Conservation (phyloP, 495 filamentous ascomycete genomes). For the Daldinia grandis region DNA sequence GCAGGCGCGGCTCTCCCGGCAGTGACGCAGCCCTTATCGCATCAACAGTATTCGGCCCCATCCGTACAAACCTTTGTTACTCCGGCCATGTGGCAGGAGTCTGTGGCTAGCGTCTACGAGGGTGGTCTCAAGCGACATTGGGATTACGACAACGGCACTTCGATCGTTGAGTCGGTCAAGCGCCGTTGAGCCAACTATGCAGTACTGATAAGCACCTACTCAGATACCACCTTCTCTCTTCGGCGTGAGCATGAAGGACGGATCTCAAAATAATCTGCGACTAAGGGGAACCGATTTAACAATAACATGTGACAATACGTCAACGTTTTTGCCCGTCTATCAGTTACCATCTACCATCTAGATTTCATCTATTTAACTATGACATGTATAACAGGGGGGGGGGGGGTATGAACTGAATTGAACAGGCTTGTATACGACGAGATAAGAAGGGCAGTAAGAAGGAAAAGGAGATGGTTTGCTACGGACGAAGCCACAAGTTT, state of each 20-base stretch:
- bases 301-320: constrained; percentile 9
- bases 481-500: constrained; percentile 1
- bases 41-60: constrained; percentile 63
- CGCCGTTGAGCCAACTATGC: constrained; percentile 32
- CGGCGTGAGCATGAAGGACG: constrained; percentile 13
- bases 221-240: constrained; percentile 42
- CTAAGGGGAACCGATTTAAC: not conserved
- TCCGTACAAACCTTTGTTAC: constrained; percentile 76
- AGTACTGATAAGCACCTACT: constrained; percentile 18
- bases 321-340: constrained; percentile 17
- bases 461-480: constrained; percentile 8
- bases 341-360: constrained; percentile 22
- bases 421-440: constrained; percentile 24
- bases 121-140: constrained; percentile 79
- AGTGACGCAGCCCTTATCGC: constrained; percentile 61
- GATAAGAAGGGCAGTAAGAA: constrained; percentile 8
- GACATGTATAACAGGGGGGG: constrained; percentile 38
- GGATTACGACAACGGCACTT: constrained; percentile 60
- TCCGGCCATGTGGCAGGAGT: constrained; percentile 96
- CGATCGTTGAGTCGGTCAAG: constrained; percentile 41
- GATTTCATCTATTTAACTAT: constrained; percentile 34
- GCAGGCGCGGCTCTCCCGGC: constrained; percentile 61
- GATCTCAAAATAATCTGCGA: constrained; percentile 16
- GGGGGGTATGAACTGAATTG: constrained; percentile 22
- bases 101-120: constrained; percentile 88